Evolutionary conservation across 352 stramenopile genomes (phyloP), one percentile per base, ranked within the genome.

Genomic region (Phytophthora syringae): DNA sequence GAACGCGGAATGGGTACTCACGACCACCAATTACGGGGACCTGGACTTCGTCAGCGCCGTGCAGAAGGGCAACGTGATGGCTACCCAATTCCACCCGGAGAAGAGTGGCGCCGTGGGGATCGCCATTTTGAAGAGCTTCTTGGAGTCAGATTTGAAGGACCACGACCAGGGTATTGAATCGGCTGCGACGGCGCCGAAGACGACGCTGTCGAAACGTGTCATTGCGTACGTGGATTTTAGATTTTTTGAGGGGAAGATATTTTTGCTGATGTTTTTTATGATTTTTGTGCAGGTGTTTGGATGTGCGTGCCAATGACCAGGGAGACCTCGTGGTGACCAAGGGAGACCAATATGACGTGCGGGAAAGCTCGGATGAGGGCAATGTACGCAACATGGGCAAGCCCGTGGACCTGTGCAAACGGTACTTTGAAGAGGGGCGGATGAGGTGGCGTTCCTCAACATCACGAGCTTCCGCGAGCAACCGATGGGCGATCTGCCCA

Each of bases 1-100:
- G 55, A 95, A 98, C 53, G 72, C 85, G 9, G 84, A 84, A 32
- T 99, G 97, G 96, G 88, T 98, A 43, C 84, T 99, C 52, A 96
- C 86, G 20, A 98, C 89, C 6, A 99, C 97, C 21, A 97, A 97
- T 53, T 99, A 99, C 74, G 95, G 93, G 42, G 70, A 76, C 27
- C 63, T 95, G 30, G 80, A 94, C 52, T 99, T 98, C 71, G 87
- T 99, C 42, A 98, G 86, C 59, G 80, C 93, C 30, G 84, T 99
- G 16, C 94, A 99, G 70, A 93, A 95, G 65, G 97, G 97, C 40
- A 98, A 97, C 67, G 92, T 99, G 42, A 93, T 98, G 65, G 97
- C 95, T n/a, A 98, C 93, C 49, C 97, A 99, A 73, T 99, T 99
- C 77, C 97, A 99, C 84, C 97, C 97, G 6, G 97, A 99, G 72